A percentile compares a stretch with the other conserved stretches of the same genome.
These are phyloP conservation scores for Fomitopsis serialis DNA, from an alignment of 768 basidiomycete species.

Conservation along the genomic window DNA sequence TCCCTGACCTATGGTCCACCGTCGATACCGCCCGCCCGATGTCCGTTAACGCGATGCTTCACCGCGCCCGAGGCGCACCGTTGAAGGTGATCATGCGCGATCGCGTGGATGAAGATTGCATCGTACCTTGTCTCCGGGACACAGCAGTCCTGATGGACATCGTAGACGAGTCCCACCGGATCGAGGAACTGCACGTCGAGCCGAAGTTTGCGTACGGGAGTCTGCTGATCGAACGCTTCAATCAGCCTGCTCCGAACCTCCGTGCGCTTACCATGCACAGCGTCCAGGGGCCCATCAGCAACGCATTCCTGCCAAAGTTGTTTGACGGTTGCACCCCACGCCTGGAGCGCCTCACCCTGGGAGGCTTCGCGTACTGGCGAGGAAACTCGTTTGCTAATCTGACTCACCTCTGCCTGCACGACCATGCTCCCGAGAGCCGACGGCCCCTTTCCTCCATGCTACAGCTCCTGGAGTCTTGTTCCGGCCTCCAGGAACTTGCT, in stretches of 20 bases:
- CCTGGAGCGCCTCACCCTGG: conserved; percentile 6
- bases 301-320: conserved; percentile 3
- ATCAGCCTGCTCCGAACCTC: not conserved
- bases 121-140: not conserved
- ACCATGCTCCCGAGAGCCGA: not conserved
- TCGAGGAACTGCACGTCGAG: conserved; percentile 5
- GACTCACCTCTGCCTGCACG: conserved; percentile 4
- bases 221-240: conserved; percentile 4
- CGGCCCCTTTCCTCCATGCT: not conserved
- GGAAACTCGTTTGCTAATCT: conserved; percentile 8
- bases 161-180: conserved; percentile 1
- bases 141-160: not conserved
- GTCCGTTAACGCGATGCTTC: not conserved
- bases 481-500: conserved; percentile 2
- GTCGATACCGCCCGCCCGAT: not conserved
- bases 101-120: not conserved
- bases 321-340: conserved; percentile 6
- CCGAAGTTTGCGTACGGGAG: not conserved
- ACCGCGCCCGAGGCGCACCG: not conserved
- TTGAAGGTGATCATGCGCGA: conserved; percentile 1
- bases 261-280: conserved; percentile 1
- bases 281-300: not conserved
- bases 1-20: conserved; percentile 7
- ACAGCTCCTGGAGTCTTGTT: conserved; percentile 2
- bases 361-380: conserved; percentile 3